Evolutionary conservation across 1,284 basidiomycete genomes (phyloP).

Genomic region (Austroboletus novae-zelandiae): DNA sequence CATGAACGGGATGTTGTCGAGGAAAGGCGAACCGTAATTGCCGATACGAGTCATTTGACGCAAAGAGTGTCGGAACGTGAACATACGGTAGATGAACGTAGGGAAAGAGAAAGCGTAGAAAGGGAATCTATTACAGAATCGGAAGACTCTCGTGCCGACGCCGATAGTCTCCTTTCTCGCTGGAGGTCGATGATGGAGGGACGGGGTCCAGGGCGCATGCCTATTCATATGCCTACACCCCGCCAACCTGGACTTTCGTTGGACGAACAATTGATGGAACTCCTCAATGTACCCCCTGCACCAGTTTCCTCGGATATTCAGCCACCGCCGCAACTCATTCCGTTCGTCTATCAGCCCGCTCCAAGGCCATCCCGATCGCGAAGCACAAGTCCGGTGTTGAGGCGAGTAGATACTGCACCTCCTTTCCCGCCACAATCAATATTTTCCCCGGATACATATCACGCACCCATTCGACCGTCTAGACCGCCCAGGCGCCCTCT

Average conservation of each 20-base stretch:
- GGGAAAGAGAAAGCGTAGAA: constrained; percentile 8
- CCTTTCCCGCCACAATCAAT: constrained; percentile 14
- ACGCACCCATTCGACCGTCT: constrained; percentile 14
- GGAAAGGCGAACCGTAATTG: constrained; percentile 13
- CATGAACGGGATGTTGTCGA: constrained; percentile 9
- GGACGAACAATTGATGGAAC: constrained; percentile 58
- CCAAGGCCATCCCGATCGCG: constrained; percentile 41
- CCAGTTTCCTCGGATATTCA: constrained; percentile 42
- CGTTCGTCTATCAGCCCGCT: constrained; percentile 52
- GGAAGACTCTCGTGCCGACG: constrained; percentile 26
- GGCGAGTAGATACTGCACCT: constrained; percentile 19
- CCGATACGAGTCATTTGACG: constrained; percentile 8
- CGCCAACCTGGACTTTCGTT: constrained; percentile 47
- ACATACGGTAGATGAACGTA: background rate
- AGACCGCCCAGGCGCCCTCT: constrained; percentile 10
- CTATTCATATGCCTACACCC: constrained; percentile 42
- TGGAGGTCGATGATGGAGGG: constrained; percentile 20
- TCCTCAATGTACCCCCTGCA: constrained; percentile 45
- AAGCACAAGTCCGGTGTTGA: constrained; percentile 39
- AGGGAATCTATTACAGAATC: constrained; percentile 21
- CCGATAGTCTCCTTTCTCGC: constrained; percentile 26
- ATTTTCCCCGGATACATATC: constrained; percentile 21
- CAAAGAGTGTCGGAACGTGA: background rate
- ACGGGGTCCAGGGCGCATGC: constrained; percentile 25
- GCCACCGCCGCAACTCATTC: constrained; percentile 51